A percentile compares a stretch with the other conserved stretches of the same genome.
These are phyloP conservation scores for Erodium texanum DNA, from an alignment of 441 rosid species.

Conservation along the genomic window DNA sequence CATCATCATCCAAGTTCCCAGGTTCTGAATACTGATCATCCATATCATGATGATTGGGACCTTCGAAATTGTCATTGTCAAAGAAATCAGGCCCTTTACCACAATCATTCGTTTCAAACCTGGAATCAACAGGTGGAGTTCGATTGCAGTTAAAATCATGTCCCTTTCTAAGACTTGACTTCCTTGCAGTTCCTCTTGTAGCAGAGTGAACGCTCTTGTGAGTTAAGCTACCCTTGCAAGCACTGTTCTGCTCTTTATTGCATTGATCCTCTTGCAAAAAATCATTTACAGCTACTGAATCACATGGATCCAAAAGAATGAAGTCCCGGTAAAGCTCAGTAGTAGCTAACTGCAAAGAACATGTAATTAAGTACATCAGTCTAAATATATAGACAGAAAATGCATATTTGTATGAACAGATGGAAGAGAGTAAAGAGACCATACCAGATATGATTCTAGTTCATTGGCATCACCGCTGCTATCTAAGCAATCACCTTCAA, in stretches of 20 bases:
- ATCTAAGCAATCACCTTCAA: constrained; percentile 25
- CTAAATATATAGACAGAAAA: neutral
- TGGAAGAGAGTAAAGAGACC: neutral
- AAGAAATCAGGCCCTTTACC: constrained; percentile 29
- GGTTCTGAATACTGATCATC: constrained; percentile 45
- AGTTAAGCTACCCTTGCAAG: constrained; percentile 33
- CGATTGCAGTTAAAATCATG: constrained; percentile 28
- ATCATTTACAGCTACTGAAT: constrained; percentile 46
- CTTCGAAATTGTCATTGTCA: constrained; percentile 28
- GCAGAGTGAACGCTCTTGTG: constrained; percentile 54
- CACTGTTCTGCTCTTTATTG: constrained; percentile 35
- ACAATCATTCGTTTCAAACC: constrained; percentile 29
- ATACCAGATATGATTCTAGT: constrained; percentile 25
- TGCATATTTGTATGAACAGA: neutral
- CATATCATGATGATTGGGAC: constrained; percentile 38
- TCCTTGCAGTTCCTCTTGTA: constrained; percentile 42
- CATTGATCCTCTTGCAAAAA: constrained; percentile 36
- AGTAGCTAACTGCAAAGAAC: constrained; percentile 20
- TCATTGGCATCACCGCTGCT: constrained; percentile 18
- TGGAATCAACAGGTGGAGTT: constrained; percentile 31
- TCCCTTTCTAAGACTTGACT: constrained; percentile 48
- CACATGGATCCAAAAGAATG: constrained; percentile 32
- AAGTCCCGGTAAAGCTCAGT: constrained; percentile 19
- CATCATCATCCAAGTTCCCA: constrained; percentile 36
- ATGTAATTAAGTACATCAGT: neutral